Evolutionary conservation across 768 basidiomycete species (phyloP), one percentile per base, ranked within the genome.

Genomic region (Tephrocybe sp.): DNA sequence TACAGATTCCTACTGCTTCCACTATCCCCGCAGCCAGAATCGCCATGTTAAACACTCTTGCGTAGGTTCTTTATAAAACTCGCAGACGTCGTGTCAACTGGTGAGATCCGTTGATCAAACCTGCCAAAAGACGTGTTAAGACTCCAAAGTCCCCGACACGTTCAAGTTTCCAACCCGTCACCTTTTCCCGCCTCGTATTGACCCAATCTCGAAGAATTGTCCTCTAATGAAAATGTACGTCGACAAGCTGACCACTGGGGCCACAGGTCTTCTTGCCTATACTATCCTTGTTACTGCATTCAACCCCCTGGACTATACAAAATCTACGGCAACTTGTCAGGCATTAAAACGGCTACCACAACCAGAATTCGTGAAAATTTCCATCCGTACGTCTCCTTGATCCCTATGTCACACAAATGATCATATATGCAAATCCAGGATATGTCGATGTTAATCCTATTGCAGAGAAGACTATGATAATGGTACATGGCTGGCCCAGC

Each of bases 401-500:
- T 34, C 8, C 15, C 33, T 15, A 7, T n/a, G 33, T 15, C 15
- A 34, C 33, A 30, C 15, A 10, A 34, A 12, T 34, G 33, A 34
- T 34, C 9, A 4, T 4, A 12, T 7, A n/a, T 34, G 33, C 25
- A 30, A 22, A 12, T 7, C 22, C 52, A 85, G 86, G 76, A 53
- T 89, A 88, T 58, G 75, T 81, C 19, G 76, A 88, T 33, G 59
- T 88, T 50, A 86, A 88, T 53, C 73, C 81, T 9, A 53, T 49
- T 0, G 78, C 78, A 3, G 63, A 74, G 22, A 70, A 64, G 12
- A 78, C 82, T 0, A 65, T 89, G 2, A 41, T 90, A 24, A 75
- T 90, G 74, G 80, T 89, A 0, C 88, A 90, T 57, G 88, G 88
- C 3, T 90, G 88, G 88, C 88, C 88, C 0, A 76, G 82, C 54